phyloP scores from a whole-genome alignment of 306 rosid genomes.

The Cucumis melo region DNA sequence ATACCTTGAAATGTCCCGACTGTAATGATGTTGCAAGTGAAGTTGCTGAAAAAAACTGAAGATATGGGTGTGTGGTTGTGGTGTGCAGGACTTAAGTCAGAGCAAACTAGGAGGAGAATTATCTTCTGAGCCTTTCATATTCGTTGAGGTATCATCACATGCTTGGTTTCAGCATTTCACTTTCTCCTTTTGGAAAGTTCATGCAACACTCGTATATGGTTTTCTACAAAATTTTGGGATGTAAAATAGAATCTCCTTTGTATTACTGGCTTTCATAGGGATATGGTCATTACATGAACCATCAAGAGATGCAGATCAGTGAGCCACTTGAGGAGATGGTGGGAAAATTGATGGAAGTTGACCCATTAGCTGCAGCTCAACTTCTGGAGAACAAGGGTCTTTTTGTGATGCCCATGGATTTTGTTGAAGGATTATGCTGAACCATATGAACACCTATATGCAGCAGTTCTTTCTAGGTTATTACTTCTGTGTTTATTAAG shows the following conservation, averaged over 20 bases:
- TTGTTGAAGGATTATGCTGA: conserved; percentile 28
- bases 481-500: background rate
- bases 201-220: background rate
- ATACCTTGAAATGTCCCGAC: background rate
- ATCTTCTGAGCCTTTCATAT: conserved; percentile 42
- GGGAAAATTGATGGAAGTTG: conserved; percentile 60
- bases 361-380: conserved; percentile 43
- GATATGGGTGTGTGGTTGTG: background rate
- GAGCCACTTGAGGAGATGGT: conserved; percentile 91
- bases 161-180: background rate
- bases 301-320: conserved; percentile 35
- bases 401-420: conserved; percentile 42
- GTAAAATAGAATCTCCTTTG: background rate
- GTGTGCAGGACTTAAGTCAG: conserved; percentile 58
- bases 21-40: background rate
- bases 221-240: background rate
- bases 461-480: background rate
- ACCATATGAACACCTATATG: background rate
- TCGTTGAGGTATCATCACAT: conserved; percentile 49
- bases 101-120: conserved; percentile 46
- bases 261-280: conserved; percentile 32
- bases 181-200: background rate
- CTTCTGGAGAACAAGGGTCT: conserved; percentile 69
- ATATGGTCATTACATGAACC: conserved; percentile 60
- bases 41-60: background rate